phyloP scores from a whole-genome alignment of 208 protist species.

The Leishmania mexicana region DNA sequence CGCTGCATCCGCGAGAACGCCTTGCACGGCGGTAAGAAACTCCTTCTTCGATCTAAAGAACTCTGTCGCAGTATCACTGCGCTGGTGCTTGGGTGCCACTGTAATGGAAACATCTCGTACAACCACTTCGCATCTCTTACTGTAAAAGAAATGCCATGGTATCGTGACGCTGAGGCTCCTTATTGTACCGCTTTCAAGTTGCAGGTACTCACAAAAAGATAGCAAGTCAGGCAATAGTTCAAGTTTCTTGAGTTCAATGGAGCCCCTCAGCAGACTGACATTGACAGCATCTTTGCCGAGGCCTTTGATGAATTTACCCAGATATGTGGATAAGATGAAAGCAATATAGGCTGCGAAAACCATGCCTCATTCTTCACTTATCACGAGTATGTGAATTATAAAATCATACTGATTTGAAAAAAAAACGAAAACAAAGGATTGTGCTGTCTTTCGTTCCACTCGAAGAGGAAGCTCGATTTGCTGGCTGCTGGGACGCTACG shows the following conservation, averaged over 20 bases:
- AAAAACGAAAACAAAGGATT: not conserved
- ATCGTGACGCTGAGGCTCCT: constrained; percentile 55
- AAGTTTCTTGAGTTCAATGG: constrained; percentile 65
- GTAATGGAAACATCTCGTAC: constrained; percentile 50
- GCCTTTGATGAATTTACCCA: constrained; percentile 67
- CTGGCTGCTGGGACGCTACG: not conserved
- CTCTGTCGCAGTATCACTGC: not conserved
- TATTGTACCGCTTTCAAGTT: constrained; percentile 43
- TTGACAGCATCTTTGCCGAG: constrained; percentile 56
- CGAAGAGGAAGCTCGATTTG: not conserved
- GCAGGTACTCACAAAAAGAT: constrained; percentile 32
- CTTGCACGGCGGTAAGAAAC: constrained; percentile 13
- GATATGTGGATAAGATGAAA: constrained; percentile 52
- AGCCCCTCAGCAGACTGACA: constrained; percentile 60
- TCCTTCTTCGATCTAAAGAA: constrained; percentile 32
- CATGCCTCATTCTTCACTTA: constrained; percentile 43
- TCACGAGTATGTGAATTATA: not conserved
- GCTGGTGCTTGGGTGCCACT: constrained; percentile 28
- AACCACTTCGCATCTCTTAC: constrained; percentile 49
- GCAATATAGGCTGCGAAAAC: constrained; percentile 65
- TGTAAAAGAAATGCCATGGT: constrained; percentile 66
- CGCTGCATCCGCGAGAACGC: constrained; percentile 5
- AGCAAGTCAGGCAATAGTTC: constrained; percentile 50
- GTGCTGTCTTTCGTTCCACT: not conserved
- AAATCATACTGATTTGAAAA: constrained; percentile 4